Conservation (phyloP, 2,329 filamentous ascomycete species). For the Rhynchosporium graminicola region DNA sequence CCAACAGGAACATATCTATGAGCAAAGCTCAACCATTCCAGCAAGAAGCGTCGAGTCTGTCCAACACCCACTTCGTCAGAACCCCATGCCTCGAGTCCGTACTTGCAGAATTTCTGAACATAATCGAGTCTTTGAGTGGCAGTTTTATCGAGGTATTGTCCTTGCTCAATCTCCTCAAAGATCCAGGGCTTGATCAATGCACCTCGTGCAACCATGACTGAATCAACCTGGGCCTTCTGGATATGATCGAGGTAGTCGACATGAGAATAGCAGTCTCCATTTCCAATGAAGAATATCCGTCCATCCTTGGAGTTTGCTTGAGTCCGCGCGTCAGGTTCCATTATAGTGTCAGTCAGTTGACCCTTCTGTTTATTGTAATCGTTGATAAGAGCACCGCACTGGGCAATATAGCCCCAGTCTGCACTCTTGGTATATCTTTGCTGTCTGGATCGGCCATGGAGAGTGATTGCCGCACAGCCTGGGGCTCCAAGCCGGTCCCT, state of each 20-base stretch:
- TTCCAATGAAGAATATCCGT: slow-evolving; percentile 88
- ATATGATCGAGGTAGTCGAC: slow-evolving; percentile 81
- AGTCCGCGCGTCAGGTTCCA: slow-evolving; percentile 74
- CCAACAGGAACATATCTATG: slow-evolving; percentile 91
- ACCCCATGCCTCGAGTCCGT: slow-evolving; percentile 92
- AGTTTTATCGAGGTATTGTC: slow-evolving; percentile 95
- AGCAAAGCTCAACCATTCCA: slow-evolving; percentile 95
- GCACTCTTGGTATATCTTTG: slow-evolving; percentile 89
- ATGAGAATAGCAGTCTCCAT: slow-evolving; percentile 95
- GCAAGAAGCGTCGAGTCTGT: slow-evolving; percentile 84
- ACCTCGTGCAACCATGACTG: slow-evolving; percentile 96
- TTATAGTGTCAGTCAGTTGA: slow-evolving; percentile 70
- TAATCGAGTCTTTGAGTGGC: slow-evolving; percentile 82
- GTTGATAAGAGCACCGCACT: slow-evolving; percentile 83
- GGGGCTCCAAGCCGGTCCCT: slow-evolving; percentile 70
- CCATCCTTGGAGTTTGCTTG: slow-evolving; percentile 65
- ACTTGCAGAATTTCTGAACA: slow-evolving; percentile 85
- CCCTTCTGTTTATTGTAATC: slow-evolving; percentile 71
- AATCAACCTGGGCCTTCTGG: slow-evolving; percentile 76
- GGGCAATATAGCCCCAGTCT: slow-evolving; percentile 94
- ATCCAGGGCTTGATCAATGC: slow-evolving; percentile 98
- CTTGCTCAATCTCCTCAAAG: slow-evolving; percentile 91
- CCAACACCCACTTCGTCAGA: slow-evolving; percentile 93
- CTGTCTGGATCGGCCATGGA: slow-evolving; percentile 91
- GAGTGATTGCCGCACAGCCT: slow-evolving; percentile 90